Base-by-base conservation (phyloP, 495 filamentous ascomycete species). In the Daldinia decipiens region DNA sequence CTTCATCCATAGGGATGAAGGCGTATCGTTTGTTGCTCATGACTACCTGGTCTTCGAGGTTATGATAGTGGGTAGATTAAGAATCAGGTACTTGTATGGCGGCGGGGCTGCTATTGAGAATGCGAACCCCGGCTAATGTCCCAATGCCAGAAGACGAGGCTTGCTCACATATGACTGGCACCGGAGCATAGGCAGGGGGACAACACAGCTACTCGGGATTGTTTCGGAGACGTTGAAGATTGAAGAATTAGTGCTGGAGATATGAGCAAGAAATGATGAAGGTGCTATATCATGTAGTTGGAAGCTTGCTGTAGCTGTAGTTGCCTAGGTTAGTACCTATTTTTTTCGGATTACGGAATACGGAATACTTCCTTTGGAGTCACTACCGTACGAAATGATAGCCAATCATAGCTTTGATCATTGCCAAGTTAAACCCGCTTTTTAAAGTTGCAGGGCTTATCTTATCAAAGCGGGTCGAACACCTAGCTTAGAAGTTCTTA, bases 1-100 rank as follows among this genome's bases (percentile, higher is more conserved):
- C 91, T 31, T 93, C 92, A 52, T 90, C 91, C 93, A 96, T 96
- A 11, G 93, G 90, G 40, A 97, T 82, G 24, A 97, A 84, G 9
- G 89, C 86, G 78, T 97, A 97, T 72, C 88, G 91, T 79, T 93
- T 95, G 56, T 80, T 76, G 19, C 78, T 80, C 83, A 86, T 86
- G 57, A 21, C 52, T 43, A 24, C 21, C 21, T 24, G 51, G 24
- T 29, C 11, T 19, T 72, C 15, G 39, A 7, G 12, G 32, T 40
- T 31, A 53, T 36, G 52, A 29, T 26, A 36, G 31, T 8, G 19
- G 13, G 0, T n/a, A 32, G 52, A 32, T 27, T 19, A 34, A 12
- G 5, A 54, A 8, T 24, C 2, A 24, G 21, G 21, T 15, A 27
- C 26, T 5, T 24, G n/a, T 39, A 57, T 61, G 34, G 60, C 19